phyloP scores from a whole-genome alignment of 768 basidiomycete genomes.

The Kwoniella europaea region DNA sequence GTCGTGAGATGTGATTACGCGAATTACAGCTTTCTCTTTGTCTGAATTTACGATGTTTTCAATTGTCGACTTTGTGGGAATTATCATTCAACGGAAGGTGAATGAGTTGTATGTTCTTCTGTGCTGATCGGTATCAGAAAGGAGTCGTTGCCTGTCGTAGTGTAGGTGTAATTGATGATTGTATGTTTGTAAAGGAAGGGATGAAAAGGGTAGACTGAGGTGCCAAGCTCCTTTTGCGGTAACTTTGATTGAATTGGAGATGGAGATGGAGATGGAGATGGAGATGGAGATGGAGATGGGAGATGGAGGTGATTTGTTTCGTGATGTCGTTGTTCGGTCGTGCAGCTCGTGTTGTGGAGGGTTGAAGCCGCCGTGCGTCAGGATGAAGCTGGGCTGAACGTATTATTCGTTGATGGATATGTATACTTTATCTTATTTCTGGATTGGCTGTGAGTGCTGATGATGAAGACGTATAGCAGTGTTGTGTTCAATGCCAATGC shows the following conservation, averaged over 20 bases:
- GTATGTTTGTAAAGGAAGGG: neutral
- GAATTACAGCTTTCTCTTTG: neutral
- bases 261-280: neutral
- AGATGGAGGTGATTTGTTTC: neutral
- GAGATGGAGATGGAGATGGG: no score
- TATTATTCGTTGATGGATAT: neutral
- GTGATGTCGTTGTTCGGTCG: constrained; percentile 2
- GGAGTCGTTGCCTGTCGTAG: neutral
- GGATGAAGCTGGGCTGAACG: neutral
- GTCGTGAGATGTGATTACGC: neutral
- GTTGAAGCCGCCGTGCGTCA: neutral
- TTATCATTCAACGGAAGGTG: neutral
- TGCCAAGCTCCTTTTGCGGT: neutral
- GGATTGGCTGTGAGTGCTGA: no score
- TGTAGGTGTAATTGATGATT: neutral
- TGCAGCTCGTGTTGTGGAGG: neutral
- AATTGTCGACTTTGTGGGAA: neutral
- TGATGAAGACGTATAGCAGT: no score
- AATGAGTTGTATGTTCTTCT: neutral
- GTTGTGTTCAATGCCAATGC: no score
- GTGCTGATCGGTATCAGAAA: neutral
- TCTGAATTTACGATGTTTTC: neutral
- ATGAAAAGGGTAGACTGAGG: neutral
- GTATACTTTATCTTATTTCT: no score
- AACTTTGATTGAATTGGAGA: neutral